Evolutionary conservation across 2,329 filamentous ascomycete genomes (phyloP).

Genomic region (Ophiobolus disseminans): DNA sequence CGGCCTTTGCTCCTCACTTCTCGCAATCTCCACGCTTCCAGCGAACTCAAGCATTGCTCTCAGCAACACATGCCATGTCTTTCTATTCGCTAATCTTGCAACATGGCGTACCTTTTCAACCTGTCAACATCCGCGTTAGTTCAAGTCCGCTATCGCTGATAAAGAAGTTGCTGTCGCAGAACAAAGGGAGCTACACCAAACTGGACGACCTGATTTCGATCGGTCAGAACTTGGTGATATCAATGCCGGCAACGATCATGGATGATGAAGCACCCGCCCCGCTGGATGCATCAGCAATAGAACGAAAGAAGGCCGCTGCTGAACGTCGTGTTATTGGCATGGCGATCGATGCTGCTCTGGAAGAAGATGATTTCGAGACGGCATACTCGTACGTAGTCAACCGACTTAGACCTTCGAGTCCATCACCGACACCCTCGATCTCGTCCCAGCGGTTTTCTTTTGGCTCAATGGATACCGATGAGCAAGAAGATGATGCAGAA

Average conservation of each 20-base stretch:
- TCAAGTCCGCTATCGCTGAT: conserved; percentile 77
- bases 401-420: conserved; percentile 60
- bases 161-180: conserved; percentile 76
- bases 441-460: conserved; percentile 35
- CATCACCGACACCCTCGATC: conserved; percentile 29
- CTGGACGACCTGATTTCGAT: conserved; percentile 76
- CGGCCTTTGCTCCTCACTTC: conserved; percentile 68
- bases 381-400: conserved; percentile 84
- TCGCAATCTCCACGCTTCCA: conserved; percentile 59
- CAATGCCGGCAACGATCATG: conserved; percentile 43
- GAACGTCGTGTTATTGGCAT: conserved; percentile 77
- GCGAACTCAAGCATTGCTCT: conserved; percentile 69
- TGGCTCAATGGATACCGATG: conserved; percentile 27
- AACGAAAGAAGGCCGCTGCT: conserved; percentile 52
- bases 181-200: conserved; percentile 74
- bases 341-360: conserved; percentile 78
- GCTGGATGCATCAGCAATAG: conserved; percentile 27
- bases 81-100: conserved; percentile 80
- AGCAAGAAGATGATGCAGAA: conserved; percentile 54
- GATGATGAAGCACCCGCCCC: conserved; percentile 57
- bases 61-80: conserved; percentile 76
- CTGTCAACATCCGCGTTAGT: conserved; percentile 78
- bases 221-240: conserved; percentile 67
- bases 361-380: conserved; percentile 83
- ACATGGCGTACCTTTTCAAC: conserved; percentile 80